Conservation (phyloP, 306 rosid genomes). For the Quillaja saponaria region DNA sequence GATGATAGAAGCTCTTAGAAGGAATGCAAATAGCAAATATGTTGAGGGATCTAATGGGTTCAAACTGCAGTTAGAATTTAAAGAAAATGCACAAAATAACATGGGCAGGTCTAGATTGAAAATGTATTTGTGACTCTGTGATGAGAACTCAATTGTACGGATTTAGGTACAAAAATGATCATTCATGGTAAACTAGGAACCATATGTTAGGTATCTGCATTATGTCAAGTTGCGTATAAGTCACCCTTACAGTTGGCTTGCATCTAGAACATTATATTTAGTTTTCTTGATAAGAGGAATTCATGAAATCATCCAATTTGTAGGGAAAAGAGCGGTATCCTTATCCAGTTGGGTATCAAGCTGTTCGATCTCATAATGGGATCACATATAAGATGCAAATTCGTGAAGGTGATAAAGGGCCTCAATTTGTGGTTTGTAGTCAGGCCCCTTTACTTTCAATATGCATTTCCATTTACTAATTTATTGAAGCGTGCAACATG, state of each 20-base stretch:
- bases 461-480: conserved; percentile 9
- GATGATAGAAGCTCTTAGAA: too few relatives aligned
- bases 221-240: not conserved
- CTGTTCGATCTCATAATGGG: conserved; percentile 67
- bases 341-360: conserved; percentile 79
- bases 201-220: not conserved
- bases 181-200: not conserved
- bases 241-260: too few relatives aligned
- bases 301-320: conserved; percentile 21
- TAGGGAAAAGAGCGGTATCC: conserved; percentile 96
- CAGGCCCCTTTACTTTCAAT: conserved; percentile 22
- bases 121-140: conserved; percentile 13
- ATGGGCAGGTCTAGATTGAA: not conserved
- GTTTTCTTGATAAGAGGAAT: conserved; percentile 15
- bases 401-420: conserved; percentile 79
- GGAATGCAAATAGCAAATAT: too few relatives aligned
- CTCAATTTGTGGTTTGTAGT: conserved; percentile 66
- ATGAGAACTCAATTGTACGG: not conserved
- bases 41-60: not conserved
- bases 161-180: not conserved
- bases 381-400: conserved; percentile 69
- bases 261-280: conserved; percentile 9
- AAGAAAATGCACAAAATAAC: too few relatives aligned
- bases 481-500: conserved; percentile 10
- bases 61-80: too few relatives aligned